Evolutionary conservation across 345 rosid genomes (phyloP).

Genomic region (Jatropha curcas): DNA sequence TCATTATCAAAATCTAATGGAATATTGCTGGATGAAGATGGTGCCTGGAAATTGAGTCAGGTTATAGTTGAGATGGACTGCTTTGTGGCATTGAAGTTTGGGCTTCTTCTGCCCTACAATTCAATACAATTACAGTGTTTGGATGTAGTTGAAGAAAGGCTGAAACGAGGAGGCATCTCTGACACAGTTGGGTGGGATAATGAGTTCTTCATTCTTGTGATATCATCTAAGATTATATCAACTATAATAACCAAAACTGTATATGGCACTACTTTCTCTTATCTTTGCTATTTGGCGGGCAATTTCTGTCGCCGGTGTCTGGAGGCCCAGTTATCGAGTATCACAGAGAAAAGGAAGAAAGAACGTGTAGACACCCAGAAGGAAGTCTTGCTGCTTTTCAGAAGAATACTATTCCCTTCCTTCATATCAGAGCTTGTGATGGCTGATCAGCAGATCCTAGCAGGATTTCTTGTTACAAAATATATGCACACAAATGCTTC

Average conservation of each 20-base stretch:
- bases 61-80: conserved; percentile 38
- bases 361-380: conserved; percentile 21
- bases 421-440: conserved; percentile 71
- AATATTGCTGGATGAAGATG: conserved; percentile 57
- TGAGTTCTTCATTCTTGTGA: conserved; percentile 54
- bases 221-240: conserved; percentile 63
- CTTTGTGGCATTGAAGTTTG: conserved; percentile 55
- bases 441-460: conserved; percentile 69
- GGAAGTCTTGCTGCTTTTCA: conserved; percentile 35
- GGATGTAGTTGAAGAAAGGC: conserved; percentile 52
- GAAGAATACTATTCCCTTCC: conserved; percentile 62
- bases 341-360: conserved; percentile 23
- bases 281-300: conserved; percentile 69
- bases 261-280: conserved; percentile 56
- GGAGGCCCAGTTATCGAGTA: conserved; percentile 45
- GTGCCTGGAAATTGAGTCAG: conserved; percentile 49
- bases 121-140: conserved; percentile 51
- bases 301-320: conserved; percentile 62
- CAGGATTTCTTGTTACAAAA: conserved; percentile 71
- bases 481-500: conserved; percentile 79
- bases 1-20: conserved; percentile 54
- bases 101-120: conserved; percentile 74
- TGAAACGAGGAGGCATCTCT: conserved; percentile 60
- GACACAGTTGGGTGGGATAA: conserved; percentile 46
- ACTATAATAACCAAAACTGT: conserved; percentile 44